Evolutionary conservation across 495 filamentous ascomycete genomes (phyloP), one percentile per base, ranked within the genome.

Genomic region (Amphirosellinia nigrospora): DNA sequence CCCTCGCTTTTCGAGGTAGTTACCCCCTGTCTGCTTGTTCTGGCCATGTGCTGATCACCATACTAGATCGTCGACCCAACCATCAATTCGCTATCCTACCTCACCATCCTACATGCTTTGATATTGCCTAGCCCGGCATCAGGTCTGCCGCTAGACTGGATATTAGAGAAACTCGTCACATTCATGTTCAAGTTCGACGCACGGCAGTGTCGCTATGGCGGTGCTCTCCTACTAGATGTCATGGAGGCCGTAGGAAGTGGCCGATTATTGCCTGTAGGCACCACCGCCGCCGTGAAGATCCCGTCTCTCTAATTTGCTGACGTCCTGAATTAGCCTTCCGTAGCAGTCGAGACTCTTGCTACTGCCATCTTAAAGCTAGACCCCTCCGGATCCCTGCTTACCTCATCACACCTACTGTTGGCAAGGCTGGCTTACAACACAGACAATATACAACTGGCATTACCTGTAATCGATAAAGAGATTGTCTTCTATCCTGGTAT

Each of bases 321-420:
- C 64, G 43, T 39, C 16, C 2, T 45, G 19, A 13, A 32, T 34
- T 36, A 86, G 92, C 87, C 90, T 13, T 78, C 83, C 3, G 77
- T 88, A 52, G 91, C 89, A 10, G 83, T 93, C 48, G 81, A 82
- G 23, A 80, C 87, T 7, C 82, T 94, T 34, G 80, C 87, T 48
- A 82, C 87, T 63, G 91, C 91, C 23, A 87, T 97, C 65, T 81
- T 94, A 26, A 88, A 87, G 71, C 82, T 97, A 16, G 91, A 96
- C 70, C 89, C 91, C 13, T 85, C 87, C n/a, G 88, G 87, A 53
- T 86, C 86, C 21, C 86, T 90, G 39, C 88, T 96, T 68, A 95
- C 93, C 5, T 86, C 86, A 2, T 83, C 82, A 52, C 93, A 96
- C 70, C 73, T 91, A 32, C 68, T 83, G 6, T 83, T 95, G 36